Percentiles rank a stretch among this genome's conserved stretches.
Evolutionary conservation across 2,329 filamentous ascomycete species (phyloP).

Genomic region (Colletotrichum acutatum): DNA sequence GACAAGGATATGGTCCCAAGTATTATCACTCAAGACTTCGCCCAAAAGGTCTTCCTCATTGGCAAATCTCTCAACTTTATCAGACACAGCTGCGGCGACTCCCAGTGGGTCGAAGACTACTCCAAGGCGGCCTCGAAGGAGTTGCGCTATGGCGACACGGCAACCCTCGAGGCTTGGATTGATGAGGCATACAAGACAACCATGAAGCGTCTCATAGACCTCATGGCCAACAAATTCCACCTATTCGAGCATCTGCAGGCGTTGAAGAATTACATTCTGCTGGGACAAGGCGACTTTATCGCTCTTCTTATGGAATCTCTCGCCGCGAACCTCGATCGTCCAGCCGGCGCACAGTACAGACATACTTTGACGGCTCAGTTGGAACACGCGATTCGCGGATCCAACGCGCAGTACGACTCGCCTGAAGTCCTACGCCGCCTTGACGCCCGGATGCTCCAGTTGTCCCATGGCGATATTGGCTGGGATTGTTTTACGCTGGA

Average conservation of each 20-base stretch:
- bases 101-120: conserved; percentile 94
- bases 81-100: conserved; percentile 92
- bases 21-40: conserved; percentile 93
- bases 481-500: conserved; percentile 99
- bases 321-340: conserved; percentile 90
- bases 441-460: conserved; percentile 97
- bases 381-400: conserved; percentile 96
- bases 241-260: conserved; percentile 92
- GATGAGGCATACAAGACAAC: conserved; percentile 98
- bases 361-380: conserved; percentile 98
- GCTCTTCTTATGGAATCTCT: conserved; percentile 96
- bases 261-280: conserved; percentile 91
- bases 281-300: conserved; percentile 97
- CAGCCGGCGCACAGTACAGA: conserved; percentile 95
- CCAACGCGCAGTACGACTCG: conserved; percentile 95
- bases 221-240: conserved; percentile 96
- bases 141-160: conserved; percentile 91
- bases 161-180: conserved; percentile 90
- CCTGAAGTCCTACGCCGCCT: conserved; percentile 90
- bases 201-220: conserved; percentile 91
- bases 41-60: conserved; percentile 95
- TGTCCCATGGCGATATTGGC: conserved; percentile 95
- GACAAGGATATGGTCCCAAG: conserved; percentile 88
- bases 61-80: conserved; percentile 99
- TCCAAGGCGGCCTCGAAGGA: conserved; percentile 94